Conservation (phyloP, 1,139 yeast species). For the Casaregolazyma suthepensis region DNA sequence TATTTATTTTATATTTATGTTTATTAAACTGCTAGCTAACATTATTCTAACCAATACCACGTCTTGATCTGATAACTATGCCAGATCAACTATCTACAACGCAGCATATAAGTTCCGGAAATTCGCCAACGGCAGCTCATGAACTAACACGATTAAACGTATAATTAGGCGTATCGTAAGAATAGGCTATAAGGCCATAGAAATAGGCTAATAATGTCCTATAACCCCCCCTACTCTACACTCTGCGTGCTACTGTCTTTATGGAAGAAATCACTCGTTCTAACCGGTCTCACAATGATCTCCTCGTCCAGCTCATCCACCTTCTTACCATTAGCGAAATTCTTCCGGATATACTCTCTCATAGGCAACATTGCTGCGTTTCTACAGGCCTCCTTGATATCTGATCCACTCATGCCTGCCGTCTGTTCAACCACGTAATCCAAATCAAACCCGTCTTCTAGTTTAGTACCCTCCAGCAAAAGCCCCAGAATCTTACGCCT, state of each 20-base stretch:
- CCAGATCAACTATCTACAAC: no score
- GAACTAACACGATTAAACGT: no score
- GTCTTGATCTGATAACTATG: no score
- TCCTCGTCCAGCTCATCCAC: slow-evolving; percentile 12
- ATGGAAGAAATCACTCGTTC: slow-evolving; percentile 34
- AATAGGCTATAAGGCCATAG: no score
- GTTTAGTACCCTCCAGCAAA: slow-evolving; percentile 56
- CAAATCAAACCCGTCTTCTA: slow-evolving; percentile 52
- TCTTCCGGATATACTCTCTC: slow-evolving; percentile 60
- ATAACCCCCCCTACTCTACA: background rate
- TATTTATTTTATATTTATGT: no score
- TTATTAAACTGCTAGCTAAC: no score
- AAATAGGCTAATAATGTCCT: no score
- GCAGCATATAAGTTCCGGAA: no score
- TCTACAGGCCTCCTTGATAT: slow-evolving; percentile 81
- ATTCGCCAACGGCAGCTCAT: no score
- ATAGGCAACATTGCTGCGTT: slow-evolving; percentile 91
- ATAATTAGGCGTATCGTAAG: background rate
- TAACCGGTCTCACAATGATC: slow-evolving; percentile 36
- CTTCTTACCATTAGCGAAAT: slow-evolving; percentile 28
- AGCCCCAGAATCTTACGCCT: slow-evolving; percentile 63
- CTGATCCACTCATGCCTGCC: slow-evolving; percentile 83
- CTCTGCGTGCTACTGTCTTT: slow-evolving; percentile 4
- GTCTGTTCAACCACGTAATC: slow-evolving; percentile 58
- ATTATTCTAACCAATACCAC: no score